Evolutionary conservation across 805 yeast genomes (phyloP), one percentile per base, ranked within the genome.

Genomic region (Jamesozyma lodderae): DNA sequence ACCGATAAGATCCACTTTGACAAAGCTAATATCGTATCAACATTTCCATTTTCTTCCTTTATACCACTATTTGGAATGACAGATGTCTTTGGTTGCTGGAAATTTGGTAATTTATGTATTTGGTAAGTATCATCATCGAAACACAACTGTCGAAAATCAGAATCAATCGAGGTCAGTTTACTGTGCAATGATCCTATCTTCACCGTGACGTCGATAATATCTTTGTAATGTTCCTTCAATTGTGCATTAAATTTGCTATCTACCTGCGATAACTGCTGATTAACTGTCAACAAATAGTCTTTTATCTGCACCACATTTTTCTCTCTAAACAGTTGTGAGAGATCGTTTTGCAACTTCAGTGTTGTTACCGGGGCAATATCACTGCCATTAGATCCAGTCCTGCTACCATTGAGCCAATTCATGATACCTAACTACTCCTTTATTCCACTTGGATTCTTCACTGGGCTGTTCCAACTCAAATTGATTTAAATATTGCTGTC

Each of bases 1-100:
- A 56, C 41, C 4, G 59, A 49, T 8, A 51, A 41, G 9, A 47
- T 36, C 61, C 61, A 56, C 17, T 49, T 45, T 0, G 58, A 45
- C 2, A 55, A 40, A 3, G 39, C 33, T 23, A 55, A 33, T 4
- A 54, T 40, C 17, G 35, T 2, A 22, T 30, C 23, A 21, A 20
- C 8, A 6, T 4, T 6, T 15, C 14, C 13, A 20, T 14, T 25
- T 22, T 35, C 28, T 14, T 26, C 28, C 18, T 33, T 19, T 2
- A 13, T 24, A 6, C 29, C 17, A 24, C 13, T 19, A 11, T 16
- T 17, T n/a, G 27, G 15, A 2, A 15, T n/a, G 14, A 6, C 25
- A 13, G 20, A n/a, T 20, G 29, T 16, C 37, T 16, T 11, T 31
- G 26, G 35, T 25, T 14, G 32, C 22, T 31, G 13, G 14, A 42